phyloP scores from a whole-genome alignment of 192 early-diverging fungal genomes.

The Rhizophlyctis rosea region DNA sequence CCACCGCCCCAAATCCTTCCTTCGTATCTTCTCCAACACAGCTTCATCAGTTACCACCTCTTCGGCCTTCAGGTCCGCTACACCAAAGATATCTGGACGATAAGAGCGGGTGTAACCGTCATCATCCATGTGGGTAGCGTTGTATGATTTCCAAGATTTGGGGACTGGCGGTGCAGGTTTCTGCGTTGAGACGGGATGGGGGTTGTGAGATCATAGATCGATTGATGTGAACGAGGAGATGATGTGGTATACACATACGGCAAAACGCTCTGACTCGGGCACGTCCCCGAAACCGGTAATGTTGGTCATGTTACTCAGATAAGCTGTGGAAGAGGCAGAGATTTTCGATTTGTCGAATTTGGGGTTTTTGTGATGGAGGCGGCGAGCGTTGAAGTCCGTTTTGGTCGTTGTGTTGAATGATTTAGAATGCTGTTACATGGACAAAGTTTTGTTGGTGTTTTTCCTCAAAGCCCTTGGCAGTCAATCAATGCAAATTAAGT shows the following conservation, averaged over 20 bases:
- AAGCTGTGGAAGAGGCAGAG: conserved; percentile 34
- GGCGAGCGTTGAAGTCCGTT: conserved; percentile 19
- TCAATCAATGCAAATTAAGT: background rate
- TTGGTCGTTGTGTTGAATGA: conserved; percentile 11
- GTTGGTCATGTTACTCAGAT: conserved; percentile 33
- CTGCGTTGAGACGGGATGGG: background rate
- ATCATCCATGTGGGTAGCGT: conserved; percentile 32
- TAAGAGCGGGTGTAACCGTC: conserved; percentile 44
- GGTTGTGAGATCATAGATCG: conserved; percentile 1
- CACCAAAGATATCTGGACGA: conserved; percentile 32
- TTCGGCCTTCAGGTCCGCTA: conserved; percentile 10
- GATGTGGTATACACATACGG: conserved; percentile 11
- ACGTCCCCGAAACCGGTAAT: conserved; percentile 27
- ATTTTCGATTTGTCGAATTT: conserved; percentile 26
- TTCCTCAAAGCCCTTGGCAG: background rate
- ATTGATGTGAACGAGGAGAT: background rate
- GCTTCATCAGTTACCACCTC: background rate
- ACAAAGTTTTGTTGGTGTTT: background rate
- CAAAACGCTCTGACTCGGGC: conserved; percentile 27
- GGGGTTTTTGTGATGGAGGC: conserved; percentile 27
- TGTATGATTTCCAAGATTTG: conserved; percentile 12
- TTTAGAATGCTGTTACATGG: background rate
- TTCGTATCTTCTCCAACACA: conserved; percentile 6
- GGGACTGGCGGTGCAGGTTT: conserved; percentile 5
- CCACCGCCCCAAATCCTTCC: conserved; percentile 30